Evolutionary conservation across 2,329 filamentous ascomycete species (phyloP), one percentile per base, ranked within the genome.

Genomic region (Zelopaecilomyces penicillatus): DNA sequence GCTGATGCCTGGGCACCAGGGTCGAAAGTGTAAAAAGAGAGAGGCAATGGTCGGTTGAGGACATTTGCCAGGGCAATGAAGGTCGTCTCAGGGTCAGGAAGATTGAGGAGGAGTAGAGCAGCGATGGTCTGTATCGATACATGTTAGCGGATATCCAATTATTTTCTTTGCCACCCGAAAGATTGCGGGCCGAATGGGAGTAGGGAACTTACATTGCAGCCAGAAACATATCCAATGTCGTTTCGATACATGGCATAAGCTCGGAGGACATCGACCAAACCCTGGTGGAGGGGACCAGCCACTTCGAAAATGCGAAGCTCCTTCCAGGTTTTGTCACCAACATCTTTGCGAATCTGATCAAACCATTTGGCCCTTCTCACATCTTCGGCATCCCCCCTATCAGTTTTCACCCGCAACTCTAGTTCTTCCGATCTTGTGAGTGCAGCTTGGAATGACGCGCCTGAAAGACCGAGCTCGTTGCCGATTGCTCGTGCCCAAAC

Each of bases 231-330:
- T 50, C 86, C 85, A 56, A 91, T 84, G 58, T 93, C 87, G 52
- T 81, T 83, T 49, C 87, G 76, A 64, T 93, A 93, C 77, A 88
- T 85, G 44, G 82, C 74, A 63, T 91, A 91, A 5, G 87, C 87
- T 55, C 81, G 81, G 48, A 91, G 70, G 7, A 93, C 78, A 57
- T 91, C 81, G 12, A 84, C 68, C 30, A 93, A 68, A 33, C 75
- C 72, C 46, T 79, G 69, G 57, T 90, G 78, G 8, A 90, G 67
- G 2, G 85, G 84, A 0, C 77, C 81, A 11, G 66, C 76, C 5
- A 70, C 65, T 54, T 83, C 76, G 58, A 90, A 91, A 57, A 90
- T 85, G 53, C 78, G 78, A 38, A 89, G 66, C 45, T 89, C 84
- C 3, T 76, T 74, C 70, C 83, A 90, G 1, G 85, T 87, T 31